A percentile compares a stretch with the other conserved stretches of the same genome.
Evolutionary conservation across 2,329 filamentous ascomycete genomes (phyloP).

Genomic region (Parafenestella ontariensis): DNA sequence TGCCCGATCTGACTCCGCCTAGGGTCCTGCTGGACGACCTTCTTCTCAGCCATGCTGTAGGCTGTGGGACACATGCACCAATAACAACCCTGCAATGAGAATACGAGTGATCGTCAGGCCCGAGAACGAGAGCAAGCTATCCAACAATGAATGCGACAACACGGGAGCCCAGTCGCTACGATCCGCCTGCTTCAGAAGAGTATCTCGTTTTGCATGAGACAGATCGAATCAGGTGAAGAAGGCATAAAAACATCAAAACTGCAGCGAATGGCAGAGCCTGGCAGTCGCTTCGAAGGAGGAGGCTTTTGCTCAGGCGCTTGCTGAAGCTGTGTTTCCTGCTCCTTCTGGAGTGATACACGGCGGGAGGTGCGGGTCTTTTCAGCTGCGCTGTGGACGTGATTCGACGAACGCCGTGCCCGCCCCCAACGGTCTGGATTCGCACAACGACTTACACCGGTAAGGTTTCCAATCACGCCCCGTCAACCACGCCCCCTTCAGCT

Average conservation of each 20-base stretch:
- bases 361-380: constrained; percentile 25
- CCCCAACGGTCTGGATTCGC: constrained; percentile 17
- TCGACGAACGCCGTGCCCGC: constrained; percentile 3
- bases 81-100: constrained; percentile 23
- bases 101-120: constrained; percentile 25
- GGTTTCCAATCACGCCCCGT: constrained; percentile 2
- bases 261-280: constrained; percentile 9
- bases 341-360: constrained; percentile 23
- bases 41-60: constrained; percentile 34
- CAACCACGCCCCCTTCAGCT: constrained; percentile 16
- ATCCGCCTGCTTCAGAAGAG: constrained; percentile 11
- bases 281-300: constrained; percentile 12
- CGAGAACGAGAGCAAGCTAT: constrained; percentile 19
- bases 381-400: constrained; percentile 18
- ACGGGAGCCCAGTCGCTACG: constrained; percentile 10
- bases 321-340: constrained; percentile 18
- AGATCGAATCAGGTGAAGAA: constrained; percentile 4
- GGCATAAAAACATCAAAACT: not conserved
- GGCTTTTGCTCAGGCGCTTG: constrained; percentile 26
- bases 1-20: constrained; percentile 36
- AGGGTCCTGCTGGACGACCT: constrained; percentile 25
- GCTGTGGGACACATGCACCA: constrained; percentile 34
- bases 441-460: constrained; percentile 2
- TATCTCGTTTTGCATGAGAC: constrained; percentile 4
- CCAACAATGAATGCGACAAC: constrained; percentile 7